Conservation (phyloP, 2,329 filamentous ascomycete genomes). For the Coccinonectria pachysandricola region DNA sequence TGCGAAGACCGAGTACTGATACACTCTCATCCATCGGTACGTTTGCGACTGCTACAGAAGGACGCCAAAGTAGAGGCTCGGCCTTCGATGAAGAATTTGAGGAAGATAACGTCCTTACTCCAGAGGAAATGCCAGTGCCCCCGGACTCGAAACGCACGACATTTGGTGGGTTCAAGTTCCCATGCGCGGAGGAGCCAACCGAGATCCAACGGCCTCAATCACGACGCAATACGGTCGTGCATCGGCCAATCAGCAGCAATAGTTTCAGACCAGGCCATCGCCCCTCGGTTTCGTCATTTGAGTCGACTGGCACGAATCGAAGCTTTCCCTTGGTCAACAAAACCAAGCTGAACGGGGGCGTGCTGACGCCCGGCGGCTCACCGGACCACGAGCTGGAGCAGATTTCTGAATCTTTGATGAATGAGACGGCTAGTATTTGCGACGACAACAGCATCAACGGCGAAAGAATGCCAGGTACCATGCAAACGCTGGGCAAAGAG, state of each 20-base stretch:
- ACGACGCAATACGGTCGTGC: slow-evolving; percentile 29
- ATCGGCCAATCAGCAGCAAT: slow-evolving; percentile 25
- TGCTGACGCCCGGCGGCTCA: slow-evolving; percentile 34
- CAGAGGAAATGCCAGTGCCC: slow-evolving; percentile 12
- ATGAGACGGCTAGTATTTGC: slow-evolving; percentile 34
- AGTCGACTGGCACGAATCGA: slow-evolving; percentile 47
- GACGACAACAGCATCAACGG: slow-evolving; percentile 22
- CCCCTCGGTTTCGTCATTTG: slow-evolving; percentile 46
- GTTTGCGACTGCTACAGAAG: slow-evolving; percentile 48
- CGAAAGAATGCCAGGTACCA: slow-evolving; percentile 29
- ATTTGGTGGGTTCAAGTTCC: slow-evolving; percentile 19
- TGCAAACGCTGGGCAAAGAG: slow-evolving; percentile 39
- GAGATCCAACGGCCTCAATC: slow-evolving; percentile 15
- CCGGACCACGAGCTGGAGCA: slow-evolving; percentile 38
- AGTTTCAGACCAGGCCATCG: slow-evolving; percentile 17
- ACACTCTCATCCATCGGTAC: slow-evolving; percentile 42
- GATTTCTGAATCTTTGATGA: slow-evolving; percentile 38
- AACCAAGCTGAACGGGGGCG: slow-evolving; percentile 33
- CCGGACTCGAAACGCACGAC: slow-evolving; percentile 13
- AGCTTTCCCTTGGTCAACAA: slow-evolving; percentile 53
- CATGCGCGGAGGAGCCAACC: slow-evolving; percentile 12
- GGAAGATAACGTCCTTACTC: slow-evolving; percentile 13
- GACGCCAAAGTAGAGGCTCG: slow-evolving; percentile 30
- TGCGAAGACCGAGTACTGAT: slow-evolving; percentile 35
- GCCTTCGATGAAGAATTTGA: slow-evolving; percentile 9